phyloP scores from a whole-genome alignment of 176 grass and related monocot species.

The Hsuehochloa calcarea region DNA sequence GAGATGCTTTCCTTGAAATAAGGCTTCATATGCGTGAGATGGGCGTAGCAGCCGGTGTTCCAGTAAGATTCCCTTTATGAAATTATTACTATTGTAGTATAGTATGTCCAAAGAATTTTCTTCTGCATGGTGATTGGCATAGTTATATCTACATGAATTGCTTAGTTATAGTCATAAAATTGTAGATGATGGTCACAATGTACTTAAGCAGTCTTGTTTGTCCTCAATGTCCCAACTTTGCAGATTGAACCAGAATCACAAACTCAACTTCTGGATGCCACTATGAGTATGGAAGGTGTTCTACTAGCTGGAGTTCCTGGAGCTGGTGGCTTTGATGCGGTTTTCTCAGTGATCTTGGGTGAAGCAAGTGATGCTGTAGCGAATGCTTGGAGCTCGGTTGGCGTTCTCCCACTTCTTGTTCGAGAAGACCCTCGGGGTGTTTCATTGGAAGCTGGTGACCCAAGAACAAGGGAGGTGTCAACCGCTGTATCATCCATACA shows the following conservation, averaged over 20 bases:
- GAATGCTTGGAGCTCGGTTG: constrained; percentile 61
- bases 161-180: background rate
- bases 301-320: constrained; percentile 89
- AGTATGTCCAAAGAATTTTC: background rate
- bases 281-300: constrained; percentile 84
- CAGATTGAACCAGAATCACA: constrained; percentile 92
- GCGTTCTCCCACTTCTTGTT: constrained; percentile 80
- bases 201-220: background rate
- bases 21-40: constrained; percentile 75
- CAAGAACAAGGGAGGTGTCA: constrained; percentile 80
- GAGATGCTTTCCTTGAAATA: constrained; percentile 73
- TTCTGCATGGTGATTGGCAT: background rate
- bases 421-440: constrained; percentile 73
- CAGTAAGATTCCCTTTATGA: constrained; percentile 57
- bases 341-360: constrained; percentile 80
- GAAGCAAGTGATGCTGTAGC: constrained; percentile 58
- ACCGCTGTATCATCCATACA: constrained; percentile 67
- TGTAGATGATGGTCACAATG: constrained; percentile 10
- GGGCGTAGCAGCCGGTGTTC: constrained; percentile 74
- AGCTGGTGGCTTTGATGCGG: constrained; percentile 85
- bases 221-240: constrained; percentile 6
- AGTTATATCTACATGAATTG: background rate
- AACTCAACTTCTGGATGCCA: constrained; percentile 68
- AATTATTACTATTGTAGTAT: constrained; percentile 21
- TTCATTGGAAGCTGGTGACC: constrained; percentile 80